Evolutionary conservation across 2,329 filamentous ascomycete genomes (phyloP).

Genomic region (Chaetothyriales sp.): DNA sequence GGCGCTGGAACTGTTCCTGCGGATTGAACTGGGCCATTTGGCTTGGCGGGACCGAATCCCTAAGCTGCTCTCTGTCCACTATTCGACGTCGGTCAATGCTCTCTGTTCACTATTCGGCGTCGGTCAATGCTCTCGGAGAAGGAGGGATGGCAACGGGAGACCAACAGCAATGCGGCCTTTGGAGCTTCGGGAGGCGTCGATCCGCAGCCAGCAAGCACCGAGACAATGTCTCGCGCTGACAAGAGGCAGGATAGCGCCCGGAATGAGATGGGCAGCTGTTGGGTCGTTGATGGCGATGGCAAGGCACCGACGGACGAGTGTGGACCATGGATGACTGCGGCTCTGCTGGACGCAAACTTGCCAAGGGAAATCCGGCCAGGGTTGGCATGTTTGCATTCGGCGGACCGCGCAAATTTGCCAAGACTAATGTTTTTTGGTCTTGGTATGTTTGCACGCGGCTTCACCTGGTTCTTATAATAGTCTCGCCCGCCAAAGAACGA

Average conservation of each 20-base stretch:
- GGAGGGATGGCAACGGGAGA: not conserved
- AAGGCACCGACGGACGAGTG: not conserved
- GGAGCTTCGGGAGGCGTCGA: no score
- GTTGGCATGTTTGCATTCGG: no score
- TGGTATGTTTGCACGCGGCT: not conserved
- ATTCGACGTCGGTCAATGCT: not conserved
- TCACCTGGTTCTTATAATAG: not conserved
- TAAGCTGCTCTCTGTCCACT: not conserved
- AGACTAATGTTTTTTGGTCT: not conserved
- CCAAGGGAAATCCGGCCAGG: no score
- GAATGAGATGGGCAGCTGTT: no score
- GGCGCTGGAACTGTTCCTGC: slow-evolving; percentile 51
- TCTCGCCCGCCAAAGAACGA: not conserved
- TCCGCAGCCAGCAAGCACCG: no score
- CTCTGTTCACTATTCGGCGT: not conserved
- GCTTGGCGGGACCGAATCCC: not conserved
- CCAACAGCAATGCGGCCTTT: no score
- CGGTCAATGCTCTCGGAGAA: not conserved
- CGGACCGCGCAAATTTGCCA: not conserved
- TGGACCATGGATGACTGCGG: slow-evolving; percentile 1
- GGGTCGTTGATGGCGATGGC: not conserved
- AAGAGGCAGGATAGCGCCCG: no score
- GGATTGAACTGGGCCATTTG: slow-evolving; percentile 39
- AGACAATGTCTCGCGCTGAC: no score
- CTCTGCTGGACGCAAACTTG: no score